A percentile compares a stretch with the other conserved stretches of the same genome.
These are phyloP conservation scores for Mrakia gelida DNA, from an alignment of 768 basidiomycete species.

Conservation along the genomic window DNA sequence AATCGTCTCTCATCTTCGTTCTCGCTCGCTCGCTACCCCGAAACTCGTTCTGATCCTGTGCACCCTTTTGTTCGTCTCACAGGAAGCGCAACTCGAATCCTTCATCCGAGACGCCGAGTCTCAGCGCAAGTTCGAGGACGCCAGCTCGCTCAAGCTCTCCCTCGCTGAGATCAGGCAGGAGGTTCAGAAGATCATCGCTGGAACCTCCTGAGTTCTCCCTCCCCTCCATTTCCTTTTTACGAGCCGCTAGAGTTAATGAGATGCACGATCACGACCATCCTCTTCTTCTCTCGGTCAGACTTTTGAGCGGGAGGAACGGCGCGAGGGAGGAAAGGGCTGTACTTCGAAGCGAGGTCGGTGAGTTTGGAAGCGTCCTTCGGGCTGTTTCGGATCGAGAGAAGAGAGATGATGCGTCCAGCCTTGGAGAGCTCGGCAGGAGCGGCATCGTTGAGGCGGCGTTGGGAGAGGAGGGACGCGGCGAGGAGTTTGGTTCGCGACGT, in stretches of 20 bases:
- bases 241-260: neutral
- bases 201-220: neutral
- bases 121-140: slow-evolving; percentile 92
- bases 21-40: too few species aligned
- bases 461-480: too few species aligned
- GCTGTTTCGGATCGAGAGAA: too few species aligned
- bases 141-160: slow-evolving; percentile 72
- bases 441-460: too few species aligned
- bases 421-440: too few species aligned
- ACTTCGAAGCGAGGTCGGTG: too few species aligned
- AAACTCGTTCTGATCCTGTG: neutral
- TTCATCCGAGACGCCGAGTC: slow-evolving; percentile 38
- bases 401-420: too few species aligned
- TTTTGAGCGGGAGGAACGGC: too few species aligned
- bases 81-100: slow-evolving; percentile 73
- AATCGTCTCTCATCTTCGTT: neutral
- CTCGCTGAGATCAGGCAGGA: slow-evolving; percentile 77
- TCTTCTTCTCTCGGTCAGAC: too few species aligned
- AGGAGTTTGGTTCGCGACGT: too few species aligned
- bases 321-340: too few species aligned
- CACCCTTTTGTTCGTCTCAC: neutral
- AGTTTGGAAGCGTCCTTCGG: too few species aligned
- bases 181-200: slow-evolving; percentile 48
- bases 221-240: neutral
- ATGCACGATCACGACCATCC: neutral